Evolutionary conservation across 1,284 basidiomycete genomes (phyloP).

Genomic region (Cryptococcus sp.): DNA sequence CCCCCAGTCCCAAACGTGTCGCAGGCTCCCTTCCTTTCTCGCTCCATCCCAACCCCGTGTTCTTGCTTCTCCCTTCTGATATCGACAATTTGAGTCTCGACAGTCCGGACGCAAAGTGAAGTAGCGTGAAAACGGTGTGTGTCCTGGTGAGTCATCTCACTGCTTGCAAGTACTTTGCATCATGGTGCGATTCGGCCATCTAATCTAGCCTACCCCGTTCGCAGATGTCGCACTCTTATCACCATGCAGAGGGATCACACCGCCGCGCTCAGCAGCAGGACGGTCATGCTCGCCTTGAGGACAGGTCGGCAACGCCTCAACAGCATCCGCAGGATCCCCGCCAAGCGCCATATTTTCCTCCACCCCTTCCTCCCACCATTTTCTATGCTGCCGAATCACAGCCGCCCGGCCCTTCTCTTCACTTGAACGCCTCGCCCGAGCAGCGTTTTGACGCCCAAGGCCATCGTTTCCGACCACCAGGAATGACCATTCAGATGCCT

Average conservation of each 20-base stretch:
- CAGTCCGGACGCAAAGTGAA: no score
- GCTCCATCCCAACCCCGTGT: no score
- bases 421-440: constrained; percentile 4
- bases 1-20: no score
- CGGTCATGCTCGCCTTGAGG: background rate
- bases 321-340: background rate
- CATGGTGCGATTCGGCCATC: no score
- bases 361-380: constrained; percentile 14
- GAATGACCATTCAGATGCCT: constrained; percentile 8
- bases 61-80: no score
- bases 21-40: no score
- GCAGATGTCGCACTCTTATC: constrained; percentile 17
- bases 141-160: no score
- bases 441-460: background rate
- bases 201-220: no score
- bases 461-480: constrained; percentile 3
- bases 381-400: constrained; percentile 13
- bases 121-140: no score
- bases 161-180: no score
- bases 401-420: constrained; percentile 11
- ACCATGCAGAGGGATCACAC: constrained; percentile 11
- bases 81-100: no score
- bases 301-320: background rate
- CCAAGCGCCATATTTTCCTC: constrained; percentile 8
- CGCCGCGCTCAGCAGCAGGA: constrained; percentile 3